phyloP scores from a whole-genome alignment of 2,329 filamentous ascomycete species.

The Sporothrix brunneoviolacea region DNA sequence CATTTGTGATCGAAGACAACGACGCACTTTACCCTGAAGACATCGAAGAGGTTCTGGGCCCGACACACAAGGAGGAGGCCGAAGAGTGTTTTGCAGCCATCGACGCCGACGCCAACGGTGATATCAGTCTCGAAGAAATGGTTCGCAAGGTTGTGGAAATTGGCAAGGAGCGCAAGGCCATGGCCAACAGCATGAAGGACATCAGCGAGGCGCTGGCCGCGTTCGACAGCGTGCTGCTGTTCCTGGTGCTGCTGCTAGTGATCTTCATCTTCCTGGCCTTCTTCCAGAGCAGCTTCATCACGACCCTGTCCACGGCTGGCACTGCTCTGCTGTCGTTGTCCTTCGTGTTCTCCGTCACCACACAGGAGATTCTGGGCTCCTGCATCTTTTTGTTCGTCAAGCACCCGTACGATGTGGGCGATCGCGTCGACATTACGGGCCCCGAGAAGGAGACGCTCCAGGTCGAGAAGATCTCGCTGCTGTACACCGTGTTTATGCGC shows the following conservation, averaged over 20 bases:
- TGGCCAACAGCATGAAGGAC: slow-evolving; percentile 91
- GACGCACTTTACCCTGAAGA: slow-evolving; percentile 76
- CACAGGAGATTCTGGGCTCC: slow-evolving; percentile 92
- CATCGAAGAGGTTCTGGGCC: slow-evolving; percentile 78
- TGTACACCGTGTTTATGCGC: slow-evolving; percentile 87
- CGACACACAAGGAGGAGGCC: slow-evolving; percentile 65
- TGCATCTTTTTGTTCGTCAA: slow-evolving; percentile 99
- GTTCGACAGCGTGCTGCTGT: slow-evolving; percentile 77
- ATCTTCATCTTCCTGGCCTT: slow-evolving; percentile 86
- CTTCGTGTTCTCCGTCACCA: slow-evolving; percentile 88
- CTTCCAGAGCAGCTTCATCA: slow-evolving; percentile 78
- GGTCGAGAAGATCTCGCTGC: slow-evolving; percentile 88
- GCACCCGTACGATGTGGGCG: slow-evolving; percentile 93
- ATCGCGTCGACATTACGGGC: slow-evolving; percentile 74
- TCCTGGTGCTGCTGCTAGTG: slow-evolving; percentile 72
- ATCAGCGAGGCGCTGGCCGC: slow-evolving; percentile 91
- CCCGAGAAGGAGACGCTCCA: slow-evolving; percentile 57
- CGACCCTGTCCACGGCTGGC: slow-evolving; percentile 80
- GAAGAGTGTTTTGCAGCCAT: slow-evolving; percentile 77
- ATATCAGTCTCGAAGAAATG: slow-evolving; percentile 95
- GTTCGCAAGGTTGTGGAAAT: slow-evolving; percentile 78
- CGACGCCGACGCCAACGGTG: slow-evolving; percentile 84
- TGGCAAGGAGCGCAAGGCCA: slow-evolving; percentile 78
- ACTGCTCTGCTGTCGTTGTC: slow-evolving; percentile 92
- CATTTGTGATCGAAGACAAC: slow-evolving; percentile 84